Conservation (phyloP, 306 rosid genomes). For the Leucaena leucocephala region DNA sequence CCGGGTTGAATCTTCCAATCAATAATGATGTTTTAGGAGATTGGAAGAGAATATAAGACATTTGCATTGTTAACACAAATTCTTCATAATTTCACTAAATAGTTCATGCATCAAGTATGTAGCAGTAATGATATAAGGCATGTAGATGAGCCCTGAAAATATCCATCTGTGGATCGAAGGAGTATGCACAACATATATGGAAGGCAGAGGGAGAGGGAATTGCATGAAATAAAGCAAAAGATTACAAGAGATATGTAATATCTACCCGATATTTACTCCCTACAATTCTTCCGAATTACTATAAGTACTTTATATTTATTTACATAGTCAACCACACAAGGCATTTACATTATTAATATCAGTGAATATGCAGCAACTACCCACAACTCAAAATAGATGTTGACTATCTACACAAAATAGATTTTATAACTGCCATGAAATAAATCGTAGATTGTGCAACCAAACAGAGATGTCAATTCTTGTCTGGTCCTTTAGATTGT, state of each 20-base stretch:
- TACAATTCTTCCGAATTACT: not conserved
- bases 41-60: not conserved
- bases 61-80: not conserved
- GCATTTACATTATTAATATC: conserved; percentile 16
- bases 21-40: not conserved
- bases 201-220: not conserved
- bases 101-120: conserved; percentile 21
- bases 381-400: not conserved
- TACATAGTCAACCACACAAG: not conserved
- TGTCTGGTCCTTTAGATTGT: not conserved
- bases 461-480: conserved; percentile 5
- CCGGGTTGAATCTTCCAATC: not conserved
- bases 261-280: not conserved
- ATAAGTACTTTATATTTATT: not conserved
- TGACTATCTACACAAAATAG: not conserved
- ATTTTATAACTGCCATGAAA: not conserved
- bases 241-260: not conserved
- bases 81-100: conserved; percentile 15
- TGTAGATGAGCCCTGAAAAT: not conserved
- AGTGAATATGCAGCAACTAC: conserved; percentile 11
- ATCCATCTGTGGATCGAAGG: not conserved
- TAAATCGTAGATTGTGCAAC: not conserved
- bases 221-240: not conserved
- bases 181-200: not conserved
- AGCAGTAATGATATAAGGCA: conserved; percentile 1